A percentile compares a stretch with the other conserved stretches of the same genome.
Conservation (phyloP, 139 green algal genomes). For the Volvox africanus region DNA sequence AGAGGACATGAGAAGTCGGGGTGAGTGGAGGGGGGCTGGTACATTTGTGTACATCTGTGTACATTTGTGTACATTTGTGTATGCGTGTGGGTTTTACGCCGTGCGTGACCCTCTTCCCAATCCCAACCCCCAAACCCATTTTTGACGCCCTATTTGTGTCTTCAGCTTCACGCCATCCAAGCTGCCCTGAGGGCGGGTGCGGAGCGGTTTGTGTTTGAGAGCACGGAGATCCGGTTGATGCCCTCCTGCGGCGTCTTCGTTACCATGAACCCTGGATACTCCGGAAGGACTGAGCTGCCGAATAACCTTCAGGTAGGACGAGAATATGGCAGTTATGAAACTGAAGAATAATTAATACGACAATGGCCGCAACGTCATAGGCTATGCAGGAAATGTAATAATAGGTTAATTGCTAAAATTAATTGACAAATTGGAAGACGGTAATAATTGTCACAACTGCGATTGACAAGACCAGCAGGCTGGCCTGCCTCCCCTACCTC, state of each 20-base stretch:
- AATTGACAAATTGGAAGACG: too few relatives aligned
- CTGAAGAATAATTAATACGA: background rate
- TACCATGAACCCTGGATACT: conserved; percentile 91
- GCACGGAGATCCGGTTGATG: conserved; percentile 73
- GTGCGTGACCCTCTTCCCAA: background rate
- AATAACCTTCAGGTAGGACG: conserved; percentile 78
- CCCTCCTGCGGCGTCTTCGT: conserved; percentile 82
- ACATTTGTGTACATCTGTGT: too few relatives aligned
- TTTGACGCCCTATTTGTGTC: too few relatives aligned
- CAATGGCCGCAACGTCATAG: too few relatives aligned
- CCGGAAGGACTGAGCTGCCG: conserved; percentile 84
- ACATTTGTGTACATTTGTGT: too few relatives aligned
- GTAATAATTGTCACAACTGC: too few relatives aligned
- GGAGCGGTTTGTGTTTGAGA: conserved; percentile 79
- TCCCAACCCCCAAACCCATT: background rate
- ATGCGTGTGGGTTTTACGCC: background rate
- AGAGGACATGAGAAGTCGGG: background rate
- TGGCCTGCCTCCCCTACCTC: too few relatives aligned
- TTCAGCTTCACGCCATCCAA: conserved; percentile 78
- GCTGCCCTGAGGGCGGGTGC: conserved; percentile 65
- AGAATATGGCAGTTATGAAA: background rate
- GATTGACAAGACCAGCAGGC: too few relatives aligned
- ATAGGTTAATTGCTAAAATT: too few relatives aligned
- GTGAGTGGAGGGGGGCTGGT: background rate
- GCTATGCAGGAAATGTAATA: too few relatives aligned